Conservation (phyloP, 208 protist species). For the Wallacemonas sp. region DNA sequence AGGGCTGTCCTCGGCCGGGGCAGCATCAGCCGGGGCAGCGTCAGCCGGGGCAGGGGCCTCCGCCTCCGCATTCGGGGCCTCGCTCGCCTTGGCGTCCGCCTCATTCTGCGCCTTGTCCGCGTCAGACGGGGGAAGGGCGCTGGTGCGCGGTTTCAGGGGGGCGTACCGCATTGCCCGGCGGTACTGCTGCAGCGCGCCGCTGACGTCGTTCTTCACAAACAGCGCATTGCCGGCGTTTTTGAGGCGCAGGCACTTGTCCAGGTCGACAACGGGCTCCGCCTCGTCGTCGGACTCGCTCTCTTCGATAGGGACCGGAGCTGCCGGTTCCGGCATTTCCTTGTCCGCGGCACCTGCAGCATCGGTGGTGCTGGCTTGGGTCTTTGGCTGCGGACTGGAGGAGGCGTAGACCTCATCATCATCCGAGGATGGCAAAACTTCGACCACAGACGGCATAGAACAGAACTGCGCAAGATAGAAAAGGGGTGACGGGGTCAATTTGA, state of each 20-base stretch:
- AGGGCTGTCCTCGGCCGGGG: no score
- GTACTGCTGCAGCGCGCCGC: conserved; percentile 74
- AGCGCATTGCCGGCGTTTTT: conserved; percentile 74
- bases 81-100: not conserved
- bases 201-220: conserved; percentile 53
- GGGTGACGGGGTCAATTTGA: not conserved
- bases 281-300: conserved; percentile 8
- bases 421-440: conserved; percentile 26
- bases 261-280: conserved; percentile 34
- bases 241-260: conserved; percentile 55
- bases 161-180: conserved; percentile 59
- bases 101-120: not conserved
- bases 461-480: not conserved
- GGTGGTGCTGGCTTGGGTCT: not conserved
- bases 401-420: conserved; percentile 24
- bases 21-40: no score
- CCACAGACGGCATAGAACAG: conserved; percentile 18
- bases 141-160: conserved; percentile 47
- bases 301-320: conserved; percentile 4
- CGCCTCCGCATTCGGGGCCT: not conserved
- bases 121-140: not conserved
- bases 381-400: conserved; percentile 4
- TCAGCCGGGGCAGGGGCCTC: not conserved
- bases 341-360: not conserved
- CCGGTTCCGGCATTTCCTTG: not conserved